Evolutionary conservation across 2,329 filamentous ascomycete genomes (phyloP), one percentile per base, ranked within the genome.

Genomic region (Aspergillus quadricinctus): DNA sequence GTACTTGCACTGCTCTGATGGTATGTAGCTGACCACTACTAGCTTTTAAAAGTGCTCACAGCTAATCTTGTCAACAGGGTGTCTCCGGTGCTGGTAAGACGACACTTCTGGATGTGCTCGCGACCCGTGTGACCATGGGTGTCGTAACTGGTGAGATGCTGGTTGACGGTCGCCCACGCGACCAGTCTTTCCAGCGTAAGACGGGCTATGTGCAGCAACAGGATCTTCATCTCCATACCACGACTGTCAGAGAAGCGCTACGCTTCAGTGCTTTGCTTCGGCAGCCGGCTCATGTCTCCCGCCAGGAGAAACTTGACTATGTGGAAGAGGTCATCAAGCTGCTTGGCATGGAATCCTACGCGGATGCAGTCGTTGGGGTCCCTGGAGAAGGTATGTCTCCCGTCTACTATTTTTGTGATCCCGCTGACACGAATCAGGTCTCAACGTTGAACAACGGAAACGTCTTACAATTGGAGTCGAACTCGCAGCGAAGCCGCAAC

Each of bases 401-500:
- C 28, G 1, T 2, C 25, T 45, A 29, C 11, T 10, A 21, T 11
- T 35, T 31, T 10, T 48, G 7, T 14, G 8, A 23, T n/a, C 23
- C 7, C 23, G 50, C 57, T 63, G 57, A 62, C 49, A 11, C 1
- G 4, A 40, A 28, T 29, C 41, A 70, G 72, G 81, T 76, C 75
- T 84, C 43, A 83, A 83, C 53, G 81, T 83, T 23, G 84, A 87
- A 69, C 84, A 87, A 69, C 79, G 84, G 19, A 87, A 87, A 70
- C 88, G 91, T 66, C 81, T 97, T 6, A 97, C 92, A 0, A 96
- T 97, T 61, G 93, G 91, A 74, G 92, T 97, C n/a, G 93, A 97
- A 72, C 82, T 97, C 25, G 92, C 91, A 45, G 93, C 93, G 6
- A 96, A 94, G 77, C 93, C 93, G 5, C 87, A 90, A 43, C 81